Base-by-base conservation (phyloP, 179 eudicot species). In the Spergularia azorica region DNA sequence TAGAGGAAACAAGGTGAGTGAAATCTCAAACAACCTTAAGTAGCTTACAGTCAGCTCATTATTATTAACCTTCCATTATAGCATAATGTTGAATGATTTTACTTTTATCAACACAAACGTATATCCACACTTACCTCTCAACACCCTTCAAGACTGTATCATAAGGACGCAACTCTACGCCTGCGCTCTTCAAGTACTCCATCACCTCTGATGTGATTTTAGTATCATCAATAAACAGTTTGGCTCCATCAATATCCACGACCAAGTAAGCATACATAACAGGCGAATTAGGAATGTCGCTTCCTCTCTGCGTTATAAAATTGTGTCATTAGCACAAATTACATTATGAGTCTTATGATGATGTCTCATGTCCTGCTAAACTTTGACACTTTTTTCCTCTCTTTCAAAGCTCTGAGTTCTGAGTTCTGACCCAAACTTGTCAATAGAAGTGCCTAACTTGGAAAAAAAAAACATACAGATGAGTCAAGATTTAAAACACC, bases 221-320 rank as follows among this genome's bases (percentile, higher is more conserved):
- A 63, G 79, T 73, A 16, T 89, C 82, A 76, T 95, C 98, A 72
- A 95, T 79, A 80, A 93, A 91, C 62, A 95, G 82, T 58, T 87
- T 88, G 72, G 92, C 90, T 74, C 86, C 87, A 81, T 89, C 86
- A 74, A 81, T 84, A 84, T 91, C 94, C 84, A 95, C 97, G 69
- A 93, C 73, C 77, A 91, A 80, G 86, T 95, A 95, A 2, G 98
- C 90, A 79, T 95, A 93, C 90, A 86, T 84, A 65, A 95, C 99
- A 73, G 99, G 99, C 62, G 97, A 93, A 87, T 90, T 90, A 55
- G 94, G 96, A 73, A 95, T 80, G 81, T 95, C 99, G 79, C 82
- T 89, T 76, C 99, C 99, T 89, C 99, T 90, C 99, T 95, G 77
- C 71, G 76, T 77, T 69, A 66, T 51, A 82, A 21, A 51, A 75